A percentile compares a stretch with the other conserved stretches of the same genome.
These are phyloP conservation scores for Penicillium salamii DNA, from an alignment of 495 filamentous ascomycete genomes.

Conservation along the genomic window DNA sequence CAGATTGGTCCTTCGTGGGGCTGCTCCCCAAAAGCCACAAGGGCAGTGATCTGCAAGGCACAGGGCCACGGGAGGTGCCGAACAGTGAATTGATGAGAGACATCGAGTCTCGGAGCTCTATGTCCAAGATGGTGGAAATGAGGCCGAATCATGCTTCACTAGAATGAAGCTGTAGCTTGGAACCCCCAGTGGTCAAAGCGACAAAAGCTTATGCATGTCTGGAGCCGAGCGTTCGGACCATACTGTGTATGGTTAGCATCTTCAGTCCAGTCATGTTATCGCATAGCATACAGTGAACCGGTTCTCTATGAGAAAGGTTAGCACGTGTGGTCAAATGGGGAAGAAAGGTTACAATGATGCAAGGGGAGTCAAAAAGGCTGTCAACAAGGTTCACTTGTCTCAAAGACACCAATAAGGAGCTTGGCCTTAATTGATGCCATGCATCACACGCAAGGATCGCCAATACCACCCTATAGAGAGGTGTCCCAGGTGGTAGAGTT, in stretches of 20 bases:
- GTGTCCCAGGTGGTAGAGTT: background rate
- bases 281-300: background rate
- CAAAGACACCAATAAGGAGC: background rate
- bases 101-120: slow-evolving; percentile 4
- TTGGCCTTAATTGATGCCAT: slow-evolving; percentile 2
- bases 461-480: slow-evolving; percentile 16
- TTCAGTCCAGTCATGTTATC: background rate
- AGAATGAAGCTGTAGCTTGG: background rate
- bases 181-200: slow-evolving; percentile 4
- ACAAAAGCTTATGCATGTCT: slow-evolving; percentile 21
- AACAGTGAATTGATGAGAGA: slow-evolving; percentile 13
- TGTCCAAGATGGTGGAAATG: background rate
- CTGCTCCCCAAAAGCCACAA: slow-evolving; percentile 16
- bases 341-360: slow-evolving; percentile 16
- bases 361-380: slow-evolving; percentile 13
- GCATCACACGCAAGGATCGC: slow-evolving; percentile 28
- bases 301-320: slow-evolving; percentile 6
- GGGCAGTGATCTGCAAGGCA: slow-evolving; percentile 26
- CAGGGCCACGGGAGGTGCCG: slow-evolving; percentile 7
- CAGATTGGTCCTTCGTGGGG: slow-evolving; percentile 21
- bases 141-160: background rate
- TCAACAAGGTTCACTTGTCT: slow-evolving; percentile 5
- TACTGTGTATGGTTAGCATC: background rate
- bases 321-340: slow-evolving; percentile 18
- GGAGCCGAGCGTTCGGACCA: slow-evolving; percentile 12